Evolutionary conservation across 768 basidiomycete species (phyloP).

Genomic region (Russula abietina): DNA sequence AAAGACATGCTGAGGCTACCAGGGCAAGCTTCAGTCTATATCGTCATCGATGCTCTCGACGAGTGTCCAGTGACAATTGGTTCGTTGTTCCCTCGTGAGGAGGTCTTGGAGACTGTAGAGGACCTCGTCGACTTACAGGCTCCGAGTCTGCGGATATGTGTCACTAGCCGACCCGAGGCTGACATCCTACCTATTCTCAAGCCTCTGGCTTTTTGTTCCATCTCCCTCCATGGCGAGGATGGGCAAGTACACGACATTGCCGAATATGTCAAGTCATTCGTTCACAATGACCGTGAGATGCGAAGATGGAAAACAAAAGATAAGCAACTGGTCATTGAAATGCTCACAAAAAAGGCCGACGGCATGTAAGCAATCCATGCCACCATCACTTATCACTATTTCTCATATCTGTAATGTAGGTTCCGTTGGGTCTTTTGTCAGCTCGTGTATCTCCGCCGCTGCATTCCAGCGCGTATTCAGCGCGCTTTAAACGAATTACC

Average conservation of each 20-base stretch:
- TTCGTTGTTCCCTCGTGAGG: background rate
- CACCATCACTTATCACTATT: background rate
- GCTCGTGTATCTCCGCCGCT: background rate
- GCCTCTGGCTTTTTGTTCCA: background rate
- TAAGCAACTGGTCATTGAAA: background rate
- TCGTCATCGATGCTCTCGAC: background rate
- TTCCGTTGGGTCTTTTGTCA: conserved; percentile 9
- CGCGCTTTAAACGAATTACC: background rate
- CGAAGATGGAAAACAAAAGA: background rate
- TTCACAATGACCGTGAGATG: background rate
- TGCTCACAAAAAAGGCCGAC: background rate
- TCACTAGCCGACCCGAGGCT: conserved; percentile 1
- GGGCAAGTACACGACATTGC: background rate
- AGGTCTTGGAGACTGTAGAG: background rate
- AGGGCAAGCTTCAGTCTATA: background rate
- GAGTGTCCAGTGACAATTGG: background rate
- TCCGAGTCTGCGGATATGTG: background rate
- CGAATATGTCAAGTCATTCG: background rate
- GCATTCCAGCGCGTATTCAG: background rate
- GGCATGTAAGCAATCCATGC: background rate
- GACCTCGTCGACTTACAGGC: background rate
- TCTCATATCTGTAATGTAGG: background rate
- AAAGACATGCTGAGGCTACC: background rate
- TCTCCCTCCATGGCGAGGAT: background rate
- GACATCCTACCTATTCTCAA: background rate